A percentile compares a stretch with the other conserved stretches of the same genome.
Evolutionary conservation across 2,329 filamentous ascomycete species (phyloP).

Genomic region (Penicillium brasilianum): DNA sequence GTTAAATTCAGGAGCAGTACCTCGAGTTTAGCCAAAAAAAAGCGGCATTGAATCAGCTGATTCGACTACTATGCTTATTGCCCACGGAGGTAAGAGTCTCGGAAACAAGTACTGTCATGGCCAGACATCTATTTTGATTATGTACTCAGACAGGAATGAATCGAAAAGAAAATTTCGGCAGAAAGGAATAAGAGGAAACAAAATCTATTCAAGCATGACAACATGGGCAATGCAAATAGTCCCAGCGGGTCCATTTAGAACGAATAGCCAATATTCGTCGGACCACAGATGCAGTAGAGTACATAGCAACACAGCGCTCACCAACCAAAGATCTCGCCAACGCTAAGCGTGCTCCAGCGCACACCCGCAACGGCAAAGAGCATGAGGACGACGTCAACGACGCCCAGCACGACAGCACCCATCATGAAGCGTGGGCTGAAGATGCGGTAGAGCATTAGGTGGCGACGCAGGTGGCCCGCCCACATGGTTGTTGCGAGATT

Average conservation of each 20-base stretch:
- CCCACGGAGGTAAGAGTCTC: neutral
- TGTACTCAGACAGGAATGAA: neutral
- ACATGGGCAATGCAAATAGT: neutral
- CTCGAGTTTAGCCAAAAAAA: neutral
- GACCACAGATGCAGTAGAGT: neutral
- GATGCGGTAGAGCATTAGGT: conserved; percentile 95
- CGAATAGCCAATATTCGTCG: neutral
- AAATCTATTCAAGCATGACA: neutral
- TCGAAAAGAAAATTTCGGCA: neutral
- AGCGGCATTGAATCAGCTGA: neutral
- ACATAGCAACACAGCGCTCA: conserved; percentile 37
- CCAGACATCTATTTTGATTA: neutral
- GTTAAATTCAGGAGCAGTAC: neutral
- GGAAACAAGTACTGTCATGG: neutral
- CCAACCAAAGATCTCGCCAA: conserved; percentile 89
- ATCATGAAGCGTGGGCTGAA: conserved; percentile 92
- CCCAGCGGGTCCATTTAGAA: neutral
- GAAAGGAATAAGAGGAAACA: neutral
- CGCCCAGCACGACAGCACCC: conserved; percentile 70
- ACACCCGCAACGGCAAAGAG: conserved; percentile 74
- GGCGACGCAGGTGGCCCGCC: conserved; percentile 83
- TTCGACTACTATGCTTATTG: neutral
- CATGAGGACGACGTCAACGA: conserved; percentile 77
- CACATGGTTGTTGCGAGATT: conserved; percentile 86
- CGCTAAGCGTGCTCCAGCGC: conserved; percentile 75